Conservation (phyloP, 2,329 filamentous ascomycete genomes). For the Ophiocordyceps camponoti-floridani region DNA sequence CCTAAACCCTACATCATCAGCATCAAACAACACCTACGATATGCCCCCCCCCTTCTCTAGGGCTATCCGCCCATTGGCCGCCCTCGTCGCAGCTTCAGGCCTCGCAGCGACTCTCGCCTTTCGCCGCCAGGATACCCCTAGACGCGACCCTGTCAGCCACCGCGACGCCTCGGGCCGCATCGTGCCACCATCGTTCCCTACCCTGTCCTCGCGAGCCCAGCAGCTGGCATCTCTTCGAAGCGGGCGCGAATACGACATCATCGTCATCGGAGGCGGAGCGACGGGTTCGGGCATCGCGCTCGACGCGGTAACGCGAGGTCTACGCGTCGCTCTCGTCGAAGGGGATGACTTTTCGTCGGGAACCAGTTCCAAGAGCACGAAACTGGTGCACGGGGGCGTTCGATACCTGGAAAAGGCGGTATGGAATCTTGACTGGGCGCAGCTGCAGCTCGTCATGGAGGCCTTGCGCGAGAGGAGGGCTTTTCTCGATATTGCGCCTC, state of each 20-base stretch:
- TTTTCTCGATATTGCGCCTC: constrained; percentile 67
- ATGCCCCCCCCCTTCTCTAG: too few species aligned
- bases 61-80: too few species aligned
- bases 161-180: constrained; percentile 19
- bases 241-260: constrained; percentile 45
- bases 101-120: too few species aligned
- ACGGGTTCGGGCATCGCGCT: constrained; percentile 68
- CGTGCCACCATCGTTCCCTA: constrained; percentile 17
- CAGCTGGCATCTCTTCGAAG: constrained; percentile 22
- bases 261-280: constrained; percentile 64
- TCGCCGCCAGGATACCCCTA: too few species aligned
- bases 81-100: too few species aligned
- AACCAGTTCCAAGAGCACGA: constrained; percentile 75
- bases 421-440: constrained; percentile 69
- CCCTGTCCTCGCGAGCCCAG: constrained; percentile 15
- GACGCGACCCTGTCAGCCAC: too few species aligned
- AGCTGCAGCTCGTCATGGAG: constrained; percentile 67
- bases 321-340: constrained; percentile 68
- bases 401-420: constrained; percentile 76
- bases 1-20: too few species aligned
- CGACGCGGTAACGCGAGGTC: constrained; percentile 60
- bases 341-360: constrained; percentile 69
- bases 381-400: constrained; percentile 72
- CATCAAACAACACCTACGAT: too few species aligned
- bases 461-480: constrained; percentile 69